Percentiles rank a stretch among this genome's conserved stretches.
Evolutionary conservation across 75 land plant species (phyloP).

Genomic region (Picea sitchensis): DNA sequence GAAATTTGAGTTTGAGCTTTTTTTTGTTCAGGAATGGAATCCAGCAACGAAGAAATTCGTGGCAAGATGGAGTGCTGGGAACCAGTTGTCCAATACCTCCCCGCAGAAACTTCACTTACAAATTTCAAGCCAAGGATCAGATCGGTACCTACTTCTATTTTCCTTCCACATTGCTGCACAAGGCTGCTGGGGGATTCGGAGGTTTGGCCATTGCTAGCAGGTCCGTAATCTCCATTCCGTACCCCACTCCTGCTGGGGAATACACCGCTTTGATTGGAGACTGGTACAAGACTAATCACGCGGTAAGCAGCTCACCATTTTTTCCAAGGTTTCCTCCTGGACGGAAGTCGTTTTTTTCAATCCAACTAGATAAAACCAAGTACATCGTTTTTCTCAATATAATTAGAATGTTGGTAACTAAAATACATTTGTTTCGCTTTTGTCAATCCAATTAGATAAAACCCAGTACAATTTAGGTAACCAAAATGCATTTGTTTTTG

Average conservation of each 20-base stretch:
- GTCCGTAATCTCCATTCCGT: slow-evolving; percentile 54
- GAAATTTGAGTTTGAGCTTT: not conserved
- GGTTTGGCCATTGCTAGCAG: slow-evolving; percentile 53
- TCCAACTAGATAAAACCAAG: too few relatives aligned
- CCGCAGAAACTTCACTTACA: slow-evolving; percentile 59
- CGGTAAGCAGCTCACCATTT: slow-evolving; percentile 14
- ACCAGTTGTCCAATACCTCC: slow-evolving; percentile 75
- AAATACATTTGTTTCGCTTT: too few relatives aligned
- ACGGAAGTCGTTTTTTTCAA: too few relatives aligned
- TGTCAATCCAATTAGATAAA: too few relatives aligned
- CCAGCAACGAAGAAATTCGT: slow-evolving; percentile 57
- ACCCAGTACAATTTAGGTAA: too few relatives aligned
- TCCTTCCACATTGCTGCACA: slow-evolving; percentile 51
- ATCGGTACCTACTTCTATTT: slow-evolving; percentile 67
- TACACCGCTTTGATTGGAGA: slow-evolving; percentile 60
- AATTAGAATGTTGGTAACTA: too few relatives aligned
- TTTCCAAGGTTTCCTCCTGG: too few relatives aligned
- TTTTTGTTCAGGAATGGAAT: slow-evolving; percentile 56
- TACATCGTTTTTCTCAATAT: too few relatives aligned
- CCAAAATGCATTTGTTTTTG: too few relatives aligned
- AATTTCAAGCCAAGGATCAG: slow-evolving; percentile 65
- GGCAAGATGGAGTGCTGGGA: slow-evolving; percentile 64
- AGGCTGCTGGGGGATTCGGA: slow-evolving; percentile 70
- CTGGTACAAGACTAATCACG: slow-evolving; percentile 57
- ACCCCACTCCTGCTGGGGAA: slow-evolving; percentile 50